Evolutionary conservation across 2,329 filamentous ascomycete genomes (phyloP), one percentile per base, ranked within the genome.

Genomic region (Trichoderma koningii): DNA sequence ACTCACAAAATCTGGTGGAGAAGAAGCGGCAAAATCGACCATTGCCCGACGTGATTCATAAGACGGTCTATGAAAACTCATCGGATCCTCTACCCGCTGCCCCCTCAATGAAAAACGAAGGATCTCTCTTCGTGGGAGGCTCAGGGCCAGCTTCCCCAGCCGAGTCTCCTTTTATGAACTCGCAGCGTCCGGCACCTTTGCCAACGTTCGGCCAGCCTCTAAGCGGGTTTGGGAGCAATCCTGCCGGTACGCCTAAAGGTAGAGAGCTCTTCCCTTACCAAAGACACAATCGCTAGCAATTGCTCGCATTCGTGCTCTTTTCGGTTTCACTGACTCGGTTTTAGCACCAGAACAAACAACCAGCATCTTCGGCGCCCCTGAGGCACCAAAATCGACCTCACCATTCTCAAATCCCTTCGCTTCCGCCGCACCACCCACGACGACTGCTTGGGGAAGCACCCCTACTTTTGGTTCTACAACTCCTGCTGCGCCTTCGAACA

Each of bases 1-100:
- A 84, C 67, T 89, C 87, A 1, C 76, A 78, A 12, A 73, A 69
- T 6, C 72, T 89, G 17, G 87, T 89, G 7, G 87, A 89, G 73
- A 77, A 77, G 55, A 89, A 89, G 72, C 83, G 87, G 28, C 81
- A 81, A 6, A 74, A 75, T 12, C 79, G 78, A 53, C 74, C 83
- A 12, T 76, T 89, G 2, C 80, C 85, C 3, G 77, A 84, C 28
- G 76, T 87, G 23, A 85, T 89, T 34, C 83, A 85, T 69, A 75
- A 77, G 41, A 87, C 84, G 1, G 76, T 87, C 12, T 85, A 77
- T 56, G 81, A 82, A 68, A 76, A 79, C 38, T 34, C 56, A 17
- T 23, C 41, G 2, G 67, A 34, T 14, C 65, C 66, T 6, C 15
- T 64, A 17, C 28, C 57, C 6, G 71, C 70, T 15, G 67, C 70